phyloP scores from a whole-genome alignment of 2,329 filamentous ascomycete genomes.

The Orbilia javanica region DNA sequence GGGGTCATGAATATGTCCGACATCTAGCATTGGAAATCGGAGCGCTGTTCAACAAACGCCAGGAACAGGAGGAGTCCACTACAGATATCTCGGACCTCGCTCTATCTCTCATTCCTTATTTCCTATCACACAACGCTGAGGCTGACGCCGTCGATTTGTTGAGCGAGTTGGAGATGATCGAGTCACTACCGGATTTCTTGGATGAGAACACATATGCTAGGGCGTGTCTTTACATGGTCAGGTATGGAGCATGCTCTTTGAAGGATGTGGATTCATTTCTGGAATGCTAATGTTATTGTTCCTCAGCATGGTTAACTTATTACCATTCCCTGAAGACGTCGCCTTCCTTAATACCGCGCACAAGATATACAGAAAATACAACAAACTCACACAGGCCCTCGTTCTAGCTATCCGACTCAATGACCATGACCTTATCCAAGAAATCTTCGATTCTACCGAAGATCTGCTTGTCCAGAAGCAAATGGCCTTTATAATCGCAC shows the following conservation, averaged over 20 bases:
- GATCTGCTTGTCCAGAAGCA: conserved; percentile 91
- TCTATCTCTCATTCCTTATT: conserved; percentile 87
- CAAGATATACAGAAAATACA: conserved; percentile 91
- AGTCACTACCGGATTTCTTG: conserved; percentile 86
- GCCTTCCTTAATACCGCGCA: conserved; percentile 93
- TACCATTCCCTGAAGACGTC: conserved; percentile 98
- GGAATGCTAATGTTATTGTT: conserved; percentile 2
- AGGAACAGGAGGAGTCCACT: conserved; percentile 85
- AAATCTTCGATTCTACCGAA: conserved; percentile 82
- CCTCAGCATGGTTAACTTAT: conserved; percentile 87
- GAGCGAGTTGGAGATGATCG: conserved; percentile 97
- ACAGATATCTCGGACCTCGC: conserved; percentile 89
- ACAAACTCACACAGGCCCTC: conserved; percentile 92
- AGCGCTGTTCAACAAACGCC: conserved; percentile 88
- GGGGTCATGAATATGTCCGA: conserved; percentile 98
- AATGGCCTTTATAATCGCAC: conserved; percentile 89
- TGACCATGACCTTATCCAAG: conserved; percentile 83
- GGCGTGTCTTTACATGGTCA: conserved; percentile 97
- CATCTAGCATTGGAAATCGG: conserved; percentile 96
- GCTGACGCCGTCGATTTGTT: conserved; percentile 97
- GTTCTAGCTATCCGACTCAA: conserved; percentile 94
- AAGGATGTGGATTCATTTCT: background rate
- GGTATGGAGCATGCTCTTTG: conserved; percentile 39
- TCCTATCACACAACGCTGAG: conserved; percentile 96
- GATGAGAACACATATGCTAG: conserved; percentile 93